phyloP scores from a whole-genome alignment of 805 yeast genomes.

The Candida montana region DNA sequence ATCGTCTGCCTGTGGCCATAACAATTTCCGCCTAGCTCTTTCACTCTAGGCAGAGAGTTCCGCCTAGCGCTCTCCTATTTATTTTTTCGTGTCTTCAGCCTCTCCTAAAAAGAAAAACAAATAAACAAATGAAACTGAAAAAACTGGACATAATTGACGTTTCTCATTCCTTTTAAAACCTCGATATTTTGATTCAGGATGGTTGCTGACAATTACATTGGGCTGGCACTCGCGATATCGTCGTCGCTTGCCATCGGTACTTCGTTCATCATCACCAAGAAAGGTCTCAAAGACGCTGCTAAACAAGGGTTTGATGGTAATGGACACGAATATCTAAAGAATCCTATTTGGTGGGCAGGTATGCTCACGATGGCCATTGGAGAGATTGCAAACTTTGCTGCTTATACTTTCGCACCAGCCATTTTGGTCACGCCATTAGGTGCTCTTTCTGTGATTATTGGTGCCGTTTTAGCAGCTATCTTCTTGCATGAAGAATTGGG shows the following conservation, averaged over 20 bases:
- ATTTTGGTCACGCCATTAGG: slow-evolving; percentile 89
- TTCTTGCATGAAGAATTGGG: slow-evolving; percentile 86
- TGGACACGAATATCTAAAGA: slow-evolving; percentile 71
- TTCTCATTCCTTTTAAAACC: no score
- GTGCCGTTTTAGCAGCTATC: slow-evolving; percentile 83
- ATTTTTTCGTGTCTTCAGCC: not conserved
- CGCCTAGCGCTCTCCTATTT: no score
- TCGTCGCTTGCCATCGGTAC: slow-evolving; percentile 88
- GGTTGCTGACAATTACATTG: slow-evolving; percentile 80
- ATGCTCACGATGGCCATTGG: slow-evolving; percentile 88
- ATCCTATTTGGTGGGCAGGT: slow-evolving; percentile 94
- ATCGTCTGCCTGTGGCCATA: not conserved
- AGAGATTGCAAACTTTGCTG: slow-evolving; percentile 89
- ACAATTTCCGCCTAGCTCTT: not conserved
- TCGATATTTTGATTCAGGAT: slow-evolving; percentile 5
- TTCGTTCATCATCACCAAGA: slow-evolving; percentile 83
- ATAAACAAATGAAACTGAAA: not conserved
- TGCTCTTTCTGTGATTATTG: slow-evolving; percentile 84
- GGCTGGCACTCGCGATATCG: slow-evolving; percentile 80
- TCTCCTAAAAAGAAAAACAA: not conserved
- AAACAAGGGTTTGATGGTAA: slow-evolving; percentile 62
- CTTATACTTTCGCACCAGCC: slow-evolving; percentile 93
- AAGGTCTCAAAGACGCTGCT: slow-evolving; percentile 72
- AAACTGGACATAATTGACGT: no score
- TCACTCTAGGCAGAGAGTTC: not conserved